These are phyloP conservation scores for Citrus medica DNA, from an alignment of 345 rosid species.

Conservation along the genomic window DNA sequence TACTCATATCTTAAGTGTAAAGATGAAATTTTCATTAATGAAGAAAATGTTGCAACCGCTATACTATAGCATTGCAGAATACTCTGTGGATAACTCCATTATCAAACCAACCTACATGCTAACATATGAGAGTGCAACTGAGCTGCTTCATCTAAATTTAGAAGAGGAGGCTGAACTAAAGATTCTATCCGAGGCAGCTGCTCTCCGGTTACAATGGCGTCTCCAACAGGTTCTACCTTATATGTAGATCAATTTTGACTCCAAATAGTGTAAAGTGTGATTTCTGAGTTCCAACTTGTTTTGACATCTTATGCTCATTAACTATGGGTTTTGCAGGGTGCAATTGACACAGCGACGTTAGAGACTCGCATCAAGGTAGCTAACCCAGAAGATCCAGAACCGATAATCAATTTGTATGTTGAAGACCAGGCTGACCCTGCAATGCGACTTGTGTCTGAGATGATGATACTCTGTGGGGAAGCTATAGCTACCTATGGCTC, in stretches of 20 bases:
- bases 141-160: constrained; percentile 80
- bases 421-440: constrained; percentile 92
- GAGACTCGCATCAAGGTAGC: constrained; percentile 86
- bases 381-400: constrained; percentile 85
- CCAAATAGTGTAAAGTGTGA: too few species aligned
- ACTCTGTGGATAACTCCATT: constrained; percentile 67
- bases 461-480: constrained; percentile 99
- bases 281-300: too few species aligned
- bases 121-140: constrained; percentile 95
- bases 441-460: constrained; percentile 92
- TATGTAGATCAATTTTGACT: background rate
- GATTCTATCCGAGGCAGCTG: constrained; percentile 77
- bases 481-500: constrained; percentile 81
- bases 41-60: constrained; percentile 11
- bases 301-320: too few species aligned
- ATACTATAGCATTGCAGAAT: constrained; percentile 76
- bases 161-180: constrained; percentile 83
- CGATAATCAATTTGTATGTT: constrained; percentile 68
- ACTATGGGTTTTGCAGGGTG: constrained; percentile 59
- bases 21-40: constrained; percentile 8
- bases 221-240: constrained; percentile 60
- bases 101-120: constrained; percentile 94
- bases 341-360: constrained; percentile 75
- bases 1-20: background rate
- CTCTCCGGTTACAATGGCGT: constrained; percentile 78